Evolutionary conservation across 2,329 filamentous ascomycete species (phyloP).

Genomic region (Sordariomycetes sp.): DNA sequence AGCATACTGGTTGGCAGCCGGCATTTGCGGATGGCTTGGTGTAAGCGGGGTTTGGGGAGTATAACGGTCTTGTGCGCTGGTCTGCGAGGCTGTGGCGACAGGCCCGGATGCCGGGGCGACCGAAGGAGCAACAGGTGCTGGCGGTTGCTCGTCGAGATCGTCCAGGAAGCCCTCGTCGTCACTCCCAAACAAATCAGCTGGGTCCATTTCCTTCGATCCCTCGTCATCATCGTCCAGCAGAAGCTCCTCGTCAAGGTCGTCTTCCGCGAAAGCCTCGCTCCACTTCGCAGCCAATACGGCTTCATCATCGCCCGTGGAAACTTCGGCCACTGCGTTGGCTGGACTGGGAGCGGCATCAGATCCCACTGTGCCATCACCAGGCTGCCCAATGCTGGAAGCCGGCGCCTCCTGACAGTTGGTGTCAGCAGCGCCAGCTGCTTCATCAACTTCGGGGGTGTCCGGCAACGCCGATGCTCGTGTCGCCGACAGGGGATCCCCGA

Average conservation of each 20-base stretch:
- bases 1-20: constrained; percentile 4
- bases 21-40: neutral
- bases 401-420: neutral
- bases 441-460: neutral
- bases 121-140: constrained; percentile 5
- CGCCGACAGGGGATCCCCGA: neutral
- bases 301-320: constrained; percentile 35
- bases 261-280: constrained; percentile 66
- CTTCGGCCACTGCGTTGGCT: constrained; percentile 10
- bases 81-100: neutral
- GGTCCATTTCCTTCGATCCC: constrained; percentile 36
- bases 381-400: neutral
- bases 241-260: constrained; percentile 57
- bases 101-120: neutral
- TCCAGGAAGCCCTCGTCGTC: constrained; percentile 80
- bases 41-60: constrained; percentile 8
- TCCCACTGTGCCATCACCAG: no score
- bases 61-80: constrained; percentile 8
- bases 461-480: constrained; percentile 1
- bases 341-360: constrained; percentile 7
- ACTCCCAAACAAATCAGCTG: constrained; percentile 58
- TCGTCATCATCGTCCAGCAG: constrained; percentile 42
- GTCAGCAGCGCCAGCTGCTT: neutral
- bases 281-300: constrained; percentile 56
- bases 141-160: constrained; percentile 38